Evolutionary conservation across 306 rosid genomes (phyloP), one percentile per base, ranked within the genome.

Genomic region (Sophora flavescens): DNA sequence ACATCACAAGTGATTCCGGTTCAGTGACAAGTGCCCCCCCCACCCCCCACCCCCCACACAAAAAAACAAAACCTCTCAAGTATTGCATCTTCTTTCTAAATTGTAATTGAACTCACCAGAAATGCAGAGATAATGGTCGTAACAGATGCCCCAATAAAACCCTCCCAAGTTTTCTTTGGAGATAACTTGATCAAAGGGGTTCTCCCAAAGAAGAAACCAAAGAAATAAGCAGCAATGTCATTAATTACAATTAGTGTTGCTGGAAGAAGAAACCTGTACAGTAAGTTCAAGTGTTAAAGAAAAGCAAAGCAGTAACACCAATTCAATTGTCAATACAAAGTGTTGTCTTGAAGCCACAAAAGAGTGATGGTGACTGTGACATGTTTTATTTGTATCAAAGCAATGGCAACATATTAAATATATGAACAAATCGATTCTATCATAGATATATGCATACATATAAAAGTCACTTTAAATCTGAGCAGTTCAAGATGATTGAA

Each of bases 161-260:
- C 99, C 88, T 96, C 99, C 99, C 99, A 92, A 63, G 99, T 96
- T 91, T 96, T 96, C 89, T 96, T 96, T 39, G 99, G 99, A 65
- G 98, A 96, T 79, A 96, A 78, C 88, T 96, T 92, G 84, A 96
- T 96, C 89, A 96, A 86, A 41, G 99, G 99, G 82, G 99, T 96
- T 84, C 69, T 87, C 84, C 99, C 98, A 81, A 96, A 92, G 85
- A 92, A 96, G 84, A 96, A 96, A 65, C 99, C 98, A 71, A 91
- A 88, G 69, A 91, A 3, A 85, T 96, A 96, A 68, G 99, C 99
- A 77, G 88, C 93, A 80, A 96, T 96, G 82, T 96, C 99, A 84
- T 92, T 92, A 77, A 96, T 96, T 73, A 78, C 99, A 77, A 96
- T 96, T 68, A 96, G 93, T 38, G 98, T 78, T 57, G 96, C 99